phyloP scores from a whole-genome alignment of 2,329 filamentous ascomycete genomes.

The Ophiostoma sp. region DNA sequence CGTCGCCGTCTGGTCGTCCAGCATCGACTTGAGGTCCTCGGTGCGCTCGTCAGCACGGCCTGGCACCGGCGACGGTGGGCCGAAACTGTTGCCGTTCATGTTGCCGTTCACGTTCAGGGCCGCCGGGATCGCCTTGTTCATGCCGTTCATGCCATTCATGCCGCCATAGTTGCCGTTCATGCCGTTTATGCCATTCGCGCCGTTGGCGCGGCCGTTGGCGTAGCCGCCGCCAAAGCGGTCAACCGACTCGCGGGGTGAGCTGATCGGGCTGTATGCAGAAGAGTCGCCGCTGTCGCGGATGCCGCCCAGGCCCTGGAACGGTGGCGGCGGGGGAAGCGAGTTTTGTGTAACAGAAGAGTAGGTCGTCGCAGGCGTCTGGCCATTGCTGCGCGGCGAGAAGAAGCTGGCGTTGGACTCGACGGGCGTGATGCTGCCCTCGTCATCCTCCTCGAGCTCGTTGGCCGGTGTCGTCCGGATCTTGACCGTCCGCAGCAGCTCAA shows the following conservation, averaged over 20 bases:
- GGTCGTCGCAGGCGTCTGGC: slow-evolving; percentile 28
- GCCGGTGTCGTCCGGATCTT: slow-evolving; percentile 75
- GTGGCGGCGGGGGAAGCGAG: slow-evolving; percentile 46
- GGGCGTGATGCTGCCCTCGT: slow-evolving; percentile 60
- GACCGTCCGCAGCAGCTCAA: slow-evolving; percentile 76
- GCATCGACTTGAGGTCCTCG: slow-evolving; percentile 60
- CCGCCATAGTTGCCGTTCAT: slow-evolving; percentile 26
- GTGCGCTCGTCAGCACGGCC: slow-evolving; percentile 38
- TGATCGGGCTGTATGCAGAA: slow-evolving; percentile 69
- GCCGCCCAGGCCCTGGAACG: slow-evolving; percentile 54
- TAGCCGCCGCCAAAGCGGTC: slow-evolving; percentile 37
- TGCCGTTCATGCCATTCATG: slow-evolving; percentile 26
- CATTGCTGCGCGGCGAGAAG: slow-evolving; percentile 53
- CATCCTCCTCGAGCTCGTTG: slow-evolving; percentile 71
- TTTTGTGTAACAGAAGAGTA: slow-evolving; percentile 35
- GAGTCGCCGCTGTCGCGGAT: slow-evolving; percentile 59
- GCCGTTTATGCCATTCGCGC: slow-evolving; percentile 12
- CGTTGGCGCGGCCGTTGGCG: slow-evolving; percentile 17
- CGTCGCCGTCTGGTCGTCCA: slow-evolving; percentile 75
- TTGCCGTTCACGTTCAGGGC: slow-evolving; percentile 19
- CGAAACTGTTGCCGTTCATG: slow-evolving; percentile 40
- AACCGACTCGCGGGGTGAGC: slow-evolving; percentile 58
- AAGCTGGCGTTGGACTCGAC: slow-evolving; percentile 60
- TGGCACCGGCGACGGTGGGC: slow-evolving; percentile 26
- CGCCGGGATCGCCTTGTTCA: slow-evolving; percentile 26